These are phyloP conservation scores for Aquilaria sinensis DNA, from an alignment of 345 rosid genomes.

Conservation along the genomic window DNA sequence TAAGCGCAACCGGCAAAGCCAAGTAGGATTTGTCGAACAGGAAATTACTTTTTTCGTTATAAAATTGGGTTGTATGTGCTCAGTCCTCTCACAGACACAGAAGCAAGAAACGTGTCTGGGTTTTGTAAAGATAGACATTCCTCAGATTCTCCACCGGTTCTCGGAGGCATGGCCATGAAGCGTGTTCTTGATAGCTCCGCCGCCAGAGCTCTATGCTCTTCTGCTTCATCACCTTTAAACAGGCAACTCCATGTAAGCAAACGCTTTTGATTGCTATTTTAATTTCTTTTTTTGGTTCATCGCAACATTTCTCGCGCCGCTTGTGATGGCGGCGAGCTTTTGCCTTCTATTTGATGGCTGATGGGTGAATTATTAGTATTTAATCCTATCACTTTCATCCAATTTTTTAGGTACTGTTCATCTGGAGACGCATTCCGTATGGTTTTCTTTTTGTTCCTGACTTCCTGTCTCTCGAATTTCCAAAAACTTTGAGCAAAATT, in stretches of 20 bases:
- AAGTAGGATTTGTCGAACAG: too few species aligned
- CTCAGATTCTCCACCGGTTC: neutral
- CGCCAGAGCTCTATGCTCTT: conserved; percentile 34
- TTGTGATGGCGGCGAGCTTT: neutral
- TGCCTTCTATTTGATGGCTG: neutral
- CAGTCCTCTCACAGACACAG: too few species aligned
- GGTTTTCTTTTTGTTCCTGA: too few species aligned
- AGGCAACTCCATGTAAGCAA: conserved; percentile 62
- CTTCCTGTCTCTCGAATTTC: too few species aligned
- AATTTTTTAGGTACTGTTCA: neutral
- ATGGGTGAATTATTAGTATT: too few species aligned
- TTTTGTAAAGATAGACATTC: too few species aligned
- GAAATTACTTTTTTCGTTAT: too few species aligned
- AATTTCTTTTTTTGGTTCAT: neutral
- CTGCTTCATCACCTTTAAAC: conserved; percentile 26
- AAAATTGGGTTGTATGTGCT: too few species aligned
- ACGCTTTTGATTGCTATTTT: neutral
- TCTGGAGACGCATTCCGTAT: neutral
- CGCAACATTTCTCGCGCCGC: neutral
- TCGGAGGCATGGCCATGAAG: conserved; percentile 47
- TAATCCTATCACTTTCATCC: too few species aligned
- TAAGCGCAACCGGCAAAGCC: too few species aligned
- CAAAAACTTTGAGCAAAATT: too few species aligned
- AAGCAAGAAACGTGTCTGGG: too few species aligned
- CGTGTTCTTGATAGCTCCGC: conserved; percentile 40